Base-by-base conservation (phyloP, 441 rosid genomes). In the Populus hybrid region DNA sequence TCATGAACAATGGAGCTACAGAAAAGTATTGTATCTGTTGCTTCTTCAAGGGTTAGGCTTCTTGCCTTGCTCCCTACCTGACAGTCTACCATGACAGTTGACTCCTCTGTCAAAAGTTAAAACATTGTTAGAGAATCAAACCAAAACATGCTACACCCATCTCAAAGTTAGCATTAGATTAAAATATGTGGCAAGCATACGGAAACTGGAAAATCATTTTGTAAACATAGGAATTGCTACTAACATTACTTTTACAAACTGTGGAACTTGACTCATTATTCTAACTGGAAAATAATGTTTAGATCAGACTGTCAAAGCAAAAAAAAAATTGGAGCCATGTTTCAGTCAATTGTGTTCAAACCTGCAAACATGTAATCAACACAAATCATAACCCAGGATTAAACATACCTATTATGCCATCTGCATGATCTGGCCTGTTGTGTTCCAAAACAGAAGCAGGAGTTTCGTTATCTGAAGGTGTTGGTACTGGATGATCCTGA, bases 1-100 rank as follows among this genome's bases (percentile, higher is more conserved):
- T 96, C 97, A 68, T 96, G 97, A 78, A 96, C 96, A 59, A 96
- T 91, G 82, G 99, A 94, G 85, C 96, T 92, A 85, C 99, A 96
- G 84, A 96, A 90, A 59, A 96, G 98, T 83, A 94, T 92, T 16
- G 98, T 86, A 75, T 91, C 97, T 0, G 98, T 92, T 76, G 98
- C 98, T 88, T 96, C 99, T 87, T 96, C 98, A 11, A 92, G 98
- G 16, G 98, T 94, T 72, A 92, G 89, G 95, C 98, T 93, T 83
- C 89, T 96, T 50, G 84, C 87, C 81, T 88, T 92, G 71, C 87
- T 93, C 83, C 90, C 85, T 73, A 78, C 87, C 50, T 40, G 83
- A 78, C 88, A 84, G 83, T 91, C 93, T 78, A 94, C 88, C 85
- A 85, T 71, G 24, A 93, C 86, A 7, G 91, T 91, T 74, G 98